These are phyloP conservation scores for Fagus crenata DNA, from an alignment of 306 rosid species.

Conservation along the genomic window DNA sequence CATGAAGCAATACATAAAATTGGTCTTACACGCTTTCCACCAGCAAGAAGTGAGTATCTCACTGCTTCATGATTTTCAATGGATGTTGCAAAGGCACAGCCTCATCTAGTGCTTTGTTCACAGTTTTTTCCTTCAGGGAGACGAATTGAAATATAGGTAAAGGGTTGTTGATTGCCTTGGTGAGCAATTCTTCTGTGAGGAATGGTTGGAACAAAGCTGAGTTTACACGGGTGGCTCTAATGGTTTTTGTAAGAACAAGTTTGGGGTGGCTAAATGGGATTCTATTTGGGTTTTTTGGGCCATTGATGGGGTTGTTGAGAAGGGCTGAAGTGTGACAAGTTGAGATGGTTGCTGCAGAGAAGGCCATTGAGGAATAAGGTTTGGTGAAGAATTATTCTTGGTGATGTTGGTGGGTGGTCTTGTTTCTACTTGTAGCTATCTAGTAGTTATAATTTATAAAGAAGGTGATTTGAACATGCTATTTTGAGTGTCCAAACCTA, in stretches of 20 bases:
- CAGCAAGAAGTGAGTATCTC: slow-evolving; percentile 32
- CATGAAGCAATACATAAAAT: slow-evolving; percentile 37
- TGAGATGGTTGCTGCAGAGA: slow-evolving; percentile 6
- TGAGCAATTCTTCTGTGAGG: not conserved
- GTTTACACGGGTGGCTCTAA: slow-evolving; percentile 7
- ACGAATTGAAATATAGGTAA: slow-evolving; percentile 17
- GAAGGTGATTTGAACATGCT: too few relatives aligned
- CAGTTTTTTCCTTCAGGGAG: slow-evolving; percentile 22
- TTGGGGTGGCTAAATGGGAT: not conserved
- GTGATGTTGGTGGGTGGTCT: not conserved
- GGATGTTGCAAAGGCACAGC: slow-evolving; percentile 41
- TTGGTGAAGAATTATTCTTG: not conserved
- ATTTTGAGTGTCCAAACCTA: too few relatives aligned
- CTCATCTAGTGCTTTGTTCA: slow-evolving; percentile 31
- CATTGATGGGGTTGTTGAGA: not conserved
- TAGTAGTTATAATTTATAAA: not conserved
- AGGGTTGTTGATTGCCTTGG: not conserved
- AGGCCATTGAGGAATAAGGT: not conserved
- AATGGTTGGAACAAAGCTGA: slow-evolving; percentile 10
- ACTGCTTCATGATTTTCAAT: slow-evolving; percentile 32
- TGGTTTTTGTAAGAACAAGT: not conserved
- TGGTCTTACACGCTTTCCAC: slow-evolving; percentile 35
- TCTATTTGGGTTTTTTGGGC: not conserved
- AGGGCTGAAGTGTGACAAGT: not conserved
- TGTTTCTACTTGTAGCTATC: not conserved